Percentiles rank a stretch among this genome's conserved stretches.
Evolutionary conservation across 78 protist genomes (phyloP).

Genomic region (Monosiga brevicollis): DNA sequence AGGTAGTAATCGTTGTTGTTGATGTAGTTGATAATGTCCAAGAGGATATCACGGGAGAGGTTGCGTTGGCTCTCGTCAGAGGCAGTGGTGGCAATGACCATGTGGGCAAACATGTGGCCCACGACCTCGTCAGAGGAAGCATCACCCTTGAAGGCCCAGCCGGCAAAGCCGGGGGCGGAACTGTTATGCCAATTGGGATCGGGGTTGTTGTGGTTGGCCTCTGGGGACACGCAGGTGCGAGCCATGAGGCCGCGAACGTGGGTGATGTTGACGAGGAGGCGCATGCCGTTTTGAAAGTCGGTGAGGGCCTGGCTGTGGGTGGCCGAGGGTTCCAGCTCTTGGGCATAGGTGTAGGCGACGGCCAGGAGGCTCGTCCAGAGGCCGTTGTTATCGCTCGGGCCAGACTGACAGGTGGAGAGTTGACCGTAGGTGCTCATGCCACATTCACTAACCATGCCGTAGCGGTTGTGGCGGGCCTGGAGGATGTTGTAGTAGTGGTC

Average conservation of each 20-base stretch:
- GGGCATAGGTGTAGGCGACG: background rate
- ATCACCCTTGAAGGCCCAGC: slow-evolving; percentile 5
- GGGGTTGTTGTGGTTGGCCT: too few species aligned
- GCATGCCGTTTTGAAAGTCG: background rate
- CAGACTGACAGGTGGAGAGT: background rate
- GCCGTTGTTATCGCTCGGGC: slow-evolving; percentile 14
- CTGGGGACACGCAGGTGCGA: background rate
- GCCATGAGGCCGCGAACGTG: slow-evolving; percentile 5
- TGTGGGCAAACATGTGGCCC: slow-evolving; percentile 13
- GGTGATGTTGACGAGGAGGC: slow-evolving; percentile 8
- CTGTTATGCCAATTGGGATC: background rate
- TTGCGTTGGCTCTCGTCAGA: background rate
- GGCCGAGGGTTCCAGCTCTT: background rate
- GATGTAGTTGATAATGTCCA: background rate
- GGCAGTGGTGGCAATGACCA: background rate
- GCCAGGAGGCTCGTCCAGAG: slow-evolving; percentile 16
- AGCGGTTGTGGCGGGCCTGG: slow-evolving; percentile 5
- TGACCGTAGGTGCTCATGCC: background rate
- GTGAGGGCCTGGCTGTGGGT: background rate
- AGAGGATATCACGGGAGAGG: too few species aligned
- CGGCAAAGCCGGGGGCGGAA: background rate
- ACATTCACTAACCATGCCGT: slow-evolving; percentile 2
- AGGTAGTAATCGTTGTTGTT: background rate
- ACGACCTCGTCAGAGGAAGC: slow-evolving; percentile 15
- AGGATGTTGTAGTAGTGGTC: background rate